Evolutionary conservation across 1,284 basidiomycete genomes (phyloP).

Genomic region (Ganoderma resinaceum): DNA sequence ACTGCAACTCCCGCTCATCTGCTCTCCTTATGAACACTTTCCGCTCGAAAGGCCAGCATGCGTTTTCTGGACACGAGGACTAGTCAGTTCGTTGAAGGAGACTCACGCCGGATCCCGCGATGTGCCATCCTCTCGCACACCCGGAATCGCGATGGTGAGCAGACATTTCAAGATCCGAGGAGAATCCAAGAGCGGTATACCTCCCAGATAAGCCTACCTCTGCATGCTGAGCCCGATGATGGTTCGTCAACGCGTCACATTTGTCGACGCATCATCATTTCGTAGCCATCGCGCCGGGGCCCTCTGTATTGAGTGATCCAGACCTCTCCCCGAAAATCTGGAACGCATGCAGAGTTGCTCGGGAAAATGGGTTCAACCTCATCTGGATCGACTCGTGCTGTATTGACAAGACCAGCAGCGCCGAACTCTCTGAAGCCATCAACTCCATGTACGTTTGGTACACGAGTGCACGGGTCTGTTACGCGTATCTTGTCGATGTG

Average conservation of each 20-base stretch:
- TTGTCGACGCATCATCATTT: no score
- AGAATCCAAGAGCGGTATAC: neutral
- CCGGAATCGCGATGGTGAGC: neutral
- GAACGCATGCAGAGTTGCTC: constrained; percentile 3
- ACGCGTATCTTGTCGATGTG: constrained; percentile 1
- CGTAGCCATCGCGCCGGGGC: no score
- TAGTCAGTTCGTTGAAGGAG: neutral
- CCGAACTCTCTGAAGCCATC: constrained; percentile 22
- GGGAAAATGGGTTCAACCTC: neutral
- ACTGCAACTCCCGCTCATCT: no score
- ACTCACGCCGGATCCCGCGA: neutral
- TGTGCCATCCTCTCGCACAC: neutral
- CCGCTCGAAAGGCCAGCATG: no score
- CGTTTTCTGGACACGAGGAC: no score
- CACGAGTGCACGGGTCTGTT: neutral
- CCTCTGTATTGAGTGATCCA: neutral
- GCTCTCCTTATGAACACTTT: no score
- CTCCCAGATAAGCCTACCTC: no score
- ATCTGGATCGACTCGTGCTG: constrained; percentile 22
- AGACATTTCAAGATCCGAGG: neutral
- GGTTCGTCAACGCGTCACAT: neutral
- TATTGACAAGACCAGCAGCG: constrained; percentile 19
- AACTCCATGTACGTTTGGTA: constrained; percentile 14
- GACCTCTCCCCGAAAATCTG: constrained; percentile 13
- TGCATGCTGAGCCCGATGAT: neutral